A percentile compares a stretch with the other conserved stretches of the same genome.
Conservation (phyloP, 2,329 filamentous ascomycete genomes). For the Aspergillus alliaceus region DNA sequence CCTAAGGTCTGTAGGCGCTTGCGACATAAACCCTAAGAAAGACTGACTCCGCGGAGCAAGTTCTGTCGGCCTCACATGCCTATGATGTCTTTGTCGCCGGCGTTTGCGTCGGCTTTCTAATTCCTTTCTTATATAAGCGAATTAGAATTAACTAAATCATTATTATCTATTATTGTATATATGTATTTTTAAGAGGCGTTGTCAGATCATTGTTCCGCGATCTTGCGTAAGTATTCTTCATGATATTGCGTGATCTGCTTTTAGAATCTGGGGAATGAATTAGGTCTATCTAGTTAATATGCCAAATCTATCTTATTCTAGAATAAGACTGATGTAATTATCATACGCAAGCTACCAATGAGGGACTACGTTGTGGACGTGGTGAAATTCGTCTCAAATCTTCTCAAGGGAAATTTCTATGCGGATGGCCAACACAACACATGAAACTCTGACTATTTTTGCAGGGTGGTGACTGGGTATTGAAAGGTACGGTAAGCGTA, state of each 20-base stretch:
- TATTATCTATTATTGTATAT: no score
- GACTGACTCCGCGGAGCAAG: neutral
- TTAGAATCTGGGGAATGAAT: neutral
- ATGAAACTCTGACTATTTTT: neutral
- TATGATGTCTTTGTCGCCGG: neutral
- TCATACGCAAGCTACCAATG: neutral
- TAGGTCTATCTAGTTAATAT: neutral
- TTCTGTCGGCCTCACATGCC: slow-evolving; percentile 3
- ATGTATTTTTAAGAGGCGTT: neutral
- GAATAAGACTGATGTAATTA: neutral
- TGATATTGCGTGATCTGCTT: slow-evolving; percentile 5
- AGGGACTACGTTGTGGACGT: neutral
- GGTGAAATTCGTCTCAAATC: neutral
- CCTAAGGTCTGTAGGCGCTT: neutral
- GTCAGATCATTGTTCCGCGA: neutral
- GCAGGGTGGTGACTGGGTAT: neutral
- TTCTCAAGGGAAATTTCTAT: neutral
- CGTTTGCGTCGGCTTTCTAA: neutral
- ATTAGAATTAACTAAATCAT: no score
- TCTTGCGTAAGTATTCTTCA: neutral
- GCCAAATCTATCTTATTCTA: neutral
- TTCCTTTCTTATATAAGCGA: neutral
- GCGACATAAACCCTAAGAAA: neutral
- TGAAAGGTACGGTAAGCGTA: slow-evolving; percentile 19
- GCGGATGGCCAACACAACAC: neutral